Conservation (phyloP, 2,329 filamentous ascomycete genomes). For the Penicillium sp. region DNA sequence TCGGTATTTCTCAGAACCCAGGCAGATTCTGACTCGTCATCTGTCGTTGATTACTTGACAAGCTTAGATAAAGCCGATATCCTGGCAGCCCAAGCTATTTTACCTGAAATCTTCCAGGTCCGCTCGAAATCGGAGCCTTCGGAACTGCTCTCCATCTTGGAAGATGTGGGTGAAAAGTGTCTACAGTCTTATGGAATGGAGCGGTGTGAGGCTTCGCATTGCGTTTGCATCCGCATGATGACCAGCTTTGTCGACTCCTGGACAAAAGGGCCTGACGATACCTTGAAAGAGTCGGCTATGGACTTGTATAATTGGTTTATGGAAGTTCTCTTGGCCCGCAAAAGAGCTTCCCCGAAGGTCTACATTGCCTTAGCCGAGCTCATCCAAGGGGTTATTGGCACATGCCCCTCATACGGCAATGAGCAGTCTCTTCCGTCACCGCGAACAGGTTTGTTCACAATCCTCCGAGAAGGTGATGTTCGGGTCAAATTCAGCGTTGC, state of each 20-base stretch:
- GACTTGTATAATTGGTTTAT: slow-evolving; percentile 80
- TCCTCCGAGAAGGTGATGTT: slow-evolving; percentile 66
- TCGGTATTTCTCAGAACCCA: slow-evolving; percentile 28
- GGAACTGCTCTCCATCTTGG: slow-evolving; percentile 46
- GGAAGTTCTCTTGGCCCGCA: slow-evolving; percentile 62
- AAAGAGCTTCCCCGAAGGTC: slow-evolving; percentile 66
- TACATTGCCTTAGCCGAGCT: slow-evolving; percentile 67
- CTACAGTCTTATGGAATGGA: slow-evolving; percentile 60
- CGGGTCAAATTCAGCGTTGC: slow-evolving; percentile 74
- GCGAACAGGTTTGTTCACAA: slow-evolving; percentile 69
- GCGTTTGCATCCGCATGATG: slow-evolving; percentile 66
- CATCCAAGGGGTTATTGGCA: slow-evolving; percentile 66
- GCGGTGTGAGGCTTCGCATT: slow-evolving; percentile 70
- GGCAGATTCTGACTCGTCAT: slow-evolving; percentile 1
- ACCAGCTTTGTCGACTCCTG: slow-evolving; percentile 62
- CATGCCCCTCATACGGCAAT: slow-evolving; percentile 65
- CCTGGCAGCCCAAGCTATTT: slow-evolving; percentile 32
- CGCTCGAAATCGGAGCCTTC: slow-evolving; percentile 30
- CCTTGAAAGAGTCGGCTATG: slow-evolving; percentile 64
- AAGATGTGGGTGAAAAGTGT: slow-evolving; percentile 48
- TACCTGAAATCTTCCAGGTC: slow-evolving; percentile 30
- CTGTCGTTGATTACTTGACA: slow-evolving; percentile 37
- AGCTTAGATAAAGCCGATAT: slow-evolving; percentile 39
- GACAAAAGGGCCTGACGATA: slow-evolving; percentile 54
- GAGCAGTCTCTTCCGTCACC: slow-evolving; percentile 59